Evolutionary conservation across 106 monocot genomes (phyloP), one percentile per base, ranked within the genome.

Genomic region (Dendrobium chrysotoxum): DNA sequence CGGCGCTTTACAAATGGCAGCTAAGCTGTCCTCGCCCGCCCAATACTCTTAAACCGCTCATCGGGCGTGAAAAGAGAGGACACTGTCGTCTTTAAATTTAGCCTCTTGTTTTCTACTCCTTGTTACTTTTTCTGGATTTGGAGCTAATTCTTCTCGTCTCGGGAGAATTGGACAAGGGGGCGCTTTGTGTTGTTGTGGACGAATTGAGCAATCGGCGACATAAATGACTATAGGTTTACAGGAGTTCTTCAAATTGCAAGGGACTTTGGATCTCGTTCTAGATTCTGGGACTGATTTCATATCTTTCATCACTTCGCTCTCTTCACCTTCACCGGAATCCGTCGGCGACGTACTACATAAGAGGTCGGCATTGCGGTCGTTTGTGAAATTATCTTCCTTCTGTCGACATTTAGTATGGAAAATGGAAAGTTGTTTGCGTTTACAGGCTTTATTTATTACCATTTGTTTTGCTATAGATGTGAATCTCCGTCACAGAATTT

Each of bases 251-350:
- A 9, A 25, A 21, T n/a, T 53, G 5, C 78, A 6, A 35, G 45
- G 25, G 30, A 12, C 11, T 50, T 28, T 20, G 18, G 44, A 45
- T 77, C 53, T 53, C 2, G 28, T 11, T 46, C 76, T 77, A 23
- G 75, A 75, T 75, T 42, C 41, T 2, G 28, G 42, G 7, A 50
- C 40, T 20, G n/a, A 16, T 7, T 28, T 46, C 70, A 13, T 66
- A 47, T 80, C 80, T 30, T 82, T 45, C 78, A 81, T 84, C 53
- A 55, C 81, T 1, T 87, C 65, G 10, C 78, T 87, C 53, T 81
- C 84, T 1, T 81, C 81, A 4, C 87, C 84, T 1, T 87, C 87
- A 17, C 87, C 87, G 81, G 87, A 87, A 65, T 81, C 71, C 81
- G 77, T 17, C 25, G 68, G 70, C 21, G 50, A 53, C 78, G 72